Conservation (phyloP, 176 grass and related monocot species). For the Hordeum vulgare region MorexV3_pseudomolecules_assembly NC_058524.1:520075656-520076155, state of each 20-base stretch:
- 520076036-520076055: background rate
- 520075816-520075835: background rate
- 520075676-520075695: background rate
- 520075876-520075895: background rate
- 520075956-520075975: background rate
- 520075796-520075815: background rate
- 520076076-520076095: background rate
- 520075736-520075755: background rate
- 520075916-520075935: background rate
- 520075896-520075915: background rate
- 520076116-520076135: background rate
- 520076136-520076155: background rate
- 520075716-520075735: background rate
- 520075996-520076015: background rate
- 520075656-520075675: slow-evolving; percentile 6
- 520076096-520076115: background rate
- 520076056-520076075: background rate
- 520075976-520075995: background rate
- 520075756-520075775: slow-evolving; percentile 31
- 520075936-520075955: background rate
- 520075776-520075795: slow-evolving; percentile 54
- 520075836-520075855: slow-evolving; percentile 71
- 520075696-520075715: background rate
- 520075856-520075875: slow-evolving; percentile 56
- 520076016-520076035: background rate